Evolutionary conservation across 129 eudicot species (phyloP), one percentile per base, ranked within the genome.

Genomic region (Glebionis coronaria): DNA sequence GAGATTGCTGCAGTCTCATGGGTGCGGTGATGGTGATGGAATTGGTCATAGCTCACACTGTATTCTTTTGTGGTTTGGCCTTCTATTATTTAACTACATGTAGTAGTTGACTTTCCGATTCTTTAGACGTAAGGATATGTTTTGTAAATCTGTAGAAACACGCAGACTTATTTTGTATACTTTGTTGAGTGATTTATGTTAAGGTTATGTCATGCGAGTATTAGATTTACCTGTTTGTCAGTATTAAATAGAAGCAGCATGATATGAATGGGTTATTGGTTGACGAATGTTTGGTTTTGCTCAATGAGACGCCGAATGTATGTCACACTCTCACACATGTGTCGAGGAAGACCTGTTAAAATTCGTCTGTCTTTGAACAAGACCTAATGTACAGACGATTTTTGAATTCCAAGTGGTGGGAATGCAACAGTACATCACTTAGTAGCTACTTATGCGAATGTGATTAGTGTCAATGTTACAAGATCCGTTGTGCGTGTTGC

Each of bases 1-100:
- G 91, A 85, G 81, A 82, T 85, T 40, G 85, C 80, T 18, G 63
- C 85, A 0, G 88, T 82, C 15, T 42, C 81, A 58, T 85, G 85
- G 88, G 77, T 70, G 44, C 69, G 82, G 55, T 79, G 79, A 85
- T 66, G 55, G 55, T 61, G 47, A 68, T 25, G 46, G 46, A 31
- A 27, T 50, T 73, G 35, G 61, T 58, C 45, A 16, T 60, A 47
- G 55, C 44, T 68, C 64, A 76, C 75, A 46, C 70, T 61, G 52
- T 9, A 54, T 62, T 61, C 56, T 50, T 75, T 52, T 54, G 15
- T 13, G 42, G 19, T 54, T 25, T 63, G 64, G 65, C 12, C 46
- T 38, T 49, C 8, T 28, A 19, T 57, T 10, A 42, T 14, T 23
- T n/a, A n/a, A 55, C 27, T 46, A 62, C 42, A 50, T 49, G 16